phyloP scores from a whole-genome alignment of 768 basidiomycete genomes.

The Tylopilus plumbeoviolaceoides region DNA sequence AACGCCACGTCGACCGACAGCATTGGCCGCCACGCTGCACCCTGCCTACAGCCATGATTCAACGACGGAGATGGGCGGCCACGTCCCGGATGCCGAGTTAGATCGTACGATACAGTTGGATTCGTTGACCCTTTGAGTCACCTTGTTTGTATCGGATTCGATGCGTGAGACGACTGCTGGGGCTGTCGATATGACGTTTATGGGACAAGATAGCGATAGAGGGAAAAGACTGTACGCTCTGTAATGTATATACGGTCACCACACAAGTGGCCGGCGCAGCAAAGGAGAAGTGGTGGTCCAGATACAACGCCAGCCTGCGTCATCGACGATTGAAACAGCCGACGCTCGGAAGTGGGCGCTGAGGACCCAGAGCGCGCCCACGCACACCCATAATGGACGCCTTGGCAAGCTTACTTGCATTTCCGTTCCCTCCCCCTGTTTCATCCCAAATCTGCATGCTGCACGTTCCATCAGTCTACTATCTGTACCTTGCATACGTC shows the following conservation, averaged over 20 bases:
- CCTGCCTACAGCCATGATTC: slow-evolving; percentile 23
- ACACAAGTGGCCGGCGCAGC: not conserved
- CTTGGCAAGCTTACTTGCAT: not conserved
- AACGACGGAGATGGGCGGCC: slow-evolving; percentile 12
- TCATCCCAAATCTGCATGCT: not conserved
- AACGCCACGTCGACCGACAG: slow-evolving; percentile 44
- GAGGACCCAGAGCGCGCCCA: not conserved
- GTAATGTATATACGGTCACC: not conserved
- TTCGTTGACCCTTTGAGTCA: slow-evolving; percentile 8
- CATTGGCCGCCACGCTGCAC: slow-evolving; percentile 19
- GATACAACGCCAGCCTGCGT: not conserved
- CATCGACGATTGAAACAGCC: not conserved
- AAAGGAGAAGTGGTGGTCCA: not conserved
- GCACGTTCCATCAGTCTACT: not conserved
- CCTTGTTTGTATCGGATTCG: slow-evolving; percentile 8
- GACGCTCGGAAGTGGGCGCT: not conserved
- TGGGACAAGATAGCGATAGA: not conserved
- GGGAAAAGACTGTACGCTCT: not conserved
- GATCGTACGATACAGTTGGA: slow-evolving; percentile 29
- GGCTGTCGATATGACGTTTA: not conserved
- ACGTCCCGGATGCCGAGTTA: slow-evolving; percentile 19
- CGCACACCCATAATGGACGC: not conserved
- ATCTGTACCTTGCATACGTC: not conserved
- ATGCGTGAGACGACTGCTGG: slow-evolving; percentile 4
- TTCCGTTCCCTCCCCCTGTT: not conserved